A percentile compares a stretch with the other conserved stretches of the same genome.
Evolutionary conservation across 768 basidiomycete genomes (phyloP).

Genomic region (Boletus speciosus): DNA sequence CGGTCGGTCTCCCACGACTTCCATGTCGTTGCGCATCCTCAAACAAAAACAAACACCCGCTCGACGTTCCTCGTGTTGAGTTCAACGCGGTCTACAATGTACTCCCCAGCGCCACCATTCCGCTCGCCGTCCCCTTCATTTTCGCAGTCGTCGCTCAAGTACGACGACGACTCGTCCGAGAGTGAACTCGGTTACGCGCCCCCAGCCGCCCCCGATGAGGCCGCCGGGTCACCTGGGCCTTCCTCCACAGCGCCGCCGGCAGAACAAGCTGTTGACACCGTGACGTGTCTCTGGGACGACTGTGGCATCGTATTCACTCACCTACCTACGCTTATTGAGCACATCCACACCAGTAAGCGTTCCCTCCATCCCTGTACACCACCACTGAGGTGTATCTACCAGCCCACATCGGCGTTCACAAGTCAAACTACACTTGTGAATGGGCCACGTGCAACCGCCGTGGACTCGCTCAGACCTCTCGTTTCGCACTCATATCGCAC

Average conservation of each 20-base stretch:
- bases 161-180: conserved; percentile 26
- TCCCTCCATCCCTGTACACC: too few relatives aligned
- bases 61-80: conserved; percentile 3
- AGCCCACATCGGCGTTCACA: conserved; percentile 83
- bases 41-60: conserved; percentile 20
- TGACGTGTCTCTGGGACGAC: conserved; percentile 81
- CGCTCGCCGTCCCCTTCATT: conserved; percentile 41
- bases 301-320: conserved; percentile 74
- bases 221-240: conserved; percentile 21
- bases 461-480: conserved; percentile 81
- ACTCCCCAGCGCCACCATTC: conserved; percentile 37
- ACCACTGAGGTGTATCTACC: not conserved
- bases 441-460: conserved; percentile 81
- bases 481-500: conserved; percentile 89
- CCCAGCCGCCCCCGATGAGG: conserved; percentile 12
- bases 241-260: conserved; percentile 16
- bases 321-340: conserved; percentile 71
- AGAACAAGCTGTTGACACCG: conserved; percentile 47
- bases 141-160: conserved; percentile 31
- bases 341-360: conserved; percentile 74
- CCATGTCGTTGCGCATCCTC: not conserved
- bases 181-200: conserved; percentile 20
- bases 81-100: conserved; percentile 24
- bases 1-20: too few relatives aligned
- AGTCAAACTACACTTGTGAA: conserved; percentile 85